These are phyloP conservation scores for Cladosporium austrohemisphaericum DNA, from an alignment of 2,329 filamentous ascomycete species.

Conservation along the genomic window DNA sequence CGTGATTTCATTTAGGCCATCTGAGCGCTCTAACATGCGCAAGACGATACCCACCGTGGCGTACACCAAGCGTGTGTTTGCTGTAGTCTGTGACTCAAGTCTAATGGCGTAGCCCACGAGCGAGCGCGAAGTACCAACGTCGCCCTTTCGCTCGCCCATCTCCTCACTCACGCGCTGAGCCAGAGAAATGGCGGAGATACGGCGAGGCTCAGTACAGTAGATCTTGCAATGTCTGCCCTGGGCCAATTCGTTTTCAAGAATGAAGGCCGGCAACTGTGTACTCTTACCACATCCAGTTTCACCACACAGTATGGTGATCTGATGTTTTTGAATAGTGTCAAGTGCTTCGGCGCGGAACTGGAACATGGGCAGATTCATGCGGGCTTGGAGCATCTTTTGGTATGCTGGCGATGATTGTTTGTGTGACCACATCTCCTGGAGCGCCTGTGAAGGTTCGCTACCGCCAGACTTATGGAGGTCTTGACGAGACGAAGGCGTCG, in stretches of 20 bases:
- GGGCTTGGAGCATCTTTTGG: constrained; percentile 71
- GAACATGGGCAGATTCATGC: constrained; percentile 86
- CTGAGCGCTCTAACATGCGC: constrained; percentile 88
- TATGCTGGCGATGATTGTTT: constrained; percentile 56
- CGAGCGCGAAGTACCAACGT: constrained; percentile 77
- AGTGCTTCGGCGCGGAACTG: constrained; percentile 75
- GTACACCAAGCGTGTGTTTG: constrained; percentile 80
- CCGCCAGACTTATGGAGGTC: constrained; percentile 19
- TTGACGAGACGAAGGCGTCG: constrained; percentile 28
- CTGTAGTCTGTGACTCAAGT: constrained; percentile 79
- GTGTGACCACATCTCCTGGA: constrained; percentile 50
- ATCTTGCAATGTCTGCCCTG: constrained; percentile 82
- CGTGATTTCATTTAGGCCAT: constrained; percentile 82
- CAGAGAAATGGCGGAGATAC: constrained; percentile 93
- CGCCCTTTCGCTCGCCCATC: constrained; percentile 76
- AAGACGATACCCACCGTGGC: constrained; percentile 92
- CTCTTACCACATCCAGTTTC: constrained; percentile 98
- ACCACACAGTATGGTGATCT: constrained; percentile 89
- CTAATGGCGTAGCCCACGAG: constrained; percentile 93
- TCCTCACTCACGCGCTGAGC: constrained; percentile 93
- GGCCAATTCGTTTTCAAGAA: constrained; percentile 82
- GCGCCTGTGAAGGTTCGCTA: constrained; percentile 34
- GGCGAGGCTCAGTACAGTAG: constrained; percentile 89
- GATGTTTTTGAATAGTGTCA: constrained; percentile 69
- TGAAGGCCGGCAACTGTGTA: constrained; percentile 91